Percentiles rank a stretch among this genome's conserved stretches.
Evolutionary conservation across 2,329 filamentous ascomycete genomes (phyloP).

Genomic region (Ophiostoma novo-ulmi): DNA sequence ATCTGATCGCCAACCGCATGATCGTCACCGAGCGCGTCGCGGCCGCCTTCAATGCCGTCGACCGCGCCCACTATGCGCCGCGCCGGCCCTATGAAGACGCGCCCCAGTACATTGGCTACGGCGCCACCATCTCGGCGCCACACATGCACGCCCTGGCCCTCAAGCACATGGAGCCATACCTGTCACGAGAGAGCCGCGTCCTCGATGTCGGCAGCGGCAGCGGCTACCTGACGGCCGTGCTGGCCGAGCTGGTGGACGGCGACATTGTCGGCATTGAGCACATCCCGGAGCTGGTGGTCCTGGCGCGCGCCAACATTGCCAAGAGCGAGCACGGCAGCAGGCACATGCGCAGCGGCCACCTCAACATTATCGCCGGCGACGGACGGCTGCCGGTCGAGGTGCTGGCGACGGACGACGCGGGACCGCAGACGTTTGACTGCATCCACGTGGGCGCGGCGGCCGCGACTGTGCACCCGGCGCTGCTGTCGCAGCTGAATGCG

Average conservation of each 20-base stretch:
- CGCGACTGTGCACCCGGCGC: slow-evolving; percentile 60
- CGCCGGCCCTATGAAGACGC: slow-evolving; percentile 60
- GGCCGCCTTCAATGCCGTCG: slow-evolving; percentile 81
- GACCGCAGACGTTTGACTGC: slow-evolving; percentile 64
- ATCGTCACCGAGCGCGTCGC: slow-evolving; percentile 69
- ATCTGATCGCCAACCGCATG: slow-evolving; percentile 65
- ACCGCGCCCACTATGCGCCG: slow-evolving; percentile 79
- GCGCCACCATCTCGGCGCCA: slow-evolving; percentile 54
- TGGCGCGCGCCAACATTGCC: slow-evolving; percentile 60
- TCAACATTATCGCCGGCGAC: slow-evolving; percentile 71
- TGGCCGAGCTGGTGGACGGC: slow-evolving; percentile 66
- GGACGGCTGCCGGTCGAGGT: slow-evolving; percentile 48
- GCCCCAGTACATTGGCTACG: slow-evolving; percentile 51
- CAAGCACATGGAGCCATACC: slow-evolving; percentile 45
- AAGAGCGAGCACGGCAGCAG: slow-evolving; percentile 55
- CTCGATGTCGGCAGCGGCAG: slow-evolving; percentile 72
- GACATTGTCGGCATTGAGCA: slow-evolving; percentile 70
- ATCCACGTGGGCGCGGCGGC: slow-evolving; percentile 95
- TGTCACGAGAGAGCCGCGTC: slow-evolving; percentile 45
- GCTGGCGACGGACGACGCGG: slow-evolving; percentile 32
- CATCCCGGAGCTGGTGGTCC: slow-evolving; percentile 57
- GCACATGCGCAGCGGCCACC: slow-evolving; percentile 59
- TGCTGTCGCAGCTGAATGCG: slow-evolving; percentile 70
- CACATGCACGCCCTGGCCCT: slow-evolving; percentile 57
- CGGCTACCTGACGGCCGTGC: slow-evolving; percentile 80